Evolutionary conservation across 2,329 filamentous ascomycete species (phyloP), one percentile per base, ranked within the genome.

Genomic region (Fusarium burgessii): DNA sequence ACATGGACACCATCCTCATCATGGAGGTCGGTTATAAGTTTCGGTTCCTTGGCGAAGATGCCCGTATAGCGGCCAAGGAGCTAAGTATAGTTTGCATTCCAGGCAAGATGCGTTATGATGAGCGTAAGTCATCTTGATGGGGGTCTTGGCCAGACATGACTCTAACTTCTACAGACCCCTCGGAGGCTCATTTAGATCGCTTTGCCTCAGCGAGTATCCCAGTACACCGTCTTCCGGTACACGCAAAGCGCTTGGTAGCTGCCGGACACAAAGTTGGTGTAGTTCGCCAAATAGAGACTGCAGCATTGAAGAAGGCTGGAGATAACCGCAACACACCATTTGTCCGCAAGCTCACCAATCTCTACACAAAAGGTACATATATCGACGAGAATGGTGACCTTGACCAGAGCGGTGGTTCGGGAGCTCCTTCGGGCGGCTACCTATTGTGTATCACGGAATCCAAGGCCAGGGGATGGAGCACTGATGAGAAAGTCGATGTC

Each of bases 11-110:
- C 0, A 77, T 99, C 23, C 86, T 99, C 58, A 92, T 98, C 15
- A 91, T 98, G 56, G 95, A 99, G 79, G 96, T 98, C 12, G 96
- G 96, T 54, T 99, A 99, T 83, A 99, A 99, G 79, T 99, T 97
- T 82, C 91, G 93, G 36, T 97, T 99, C 83, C 97, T 97, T 78
- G 96, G 96, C 14, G 95, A 98, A 77, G 96, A 99, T 83, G 96
- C 96, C 12, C 89, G 94, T 57, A 89, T 90, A 58, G 96, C 95
- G 7, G 93, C 95, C 15, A 97, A 95, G 80, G 94, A 95, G 79
- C 85, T 99, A 51, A 93, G 94, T 65, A 98, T 99, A 73, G 92
- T 99, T 41, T 99, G 96, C 79, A 98, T 99, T 74, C 95, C 96
- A 0, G 96, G 96, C 38, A 98, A 98, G 78, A 90, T 95, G 80